These are phyloP conservation scores for Boletus rufocinnamomeus DNA, from an alignment of 768 basidiomycete species.

Conservation along the genomic window DNA sequence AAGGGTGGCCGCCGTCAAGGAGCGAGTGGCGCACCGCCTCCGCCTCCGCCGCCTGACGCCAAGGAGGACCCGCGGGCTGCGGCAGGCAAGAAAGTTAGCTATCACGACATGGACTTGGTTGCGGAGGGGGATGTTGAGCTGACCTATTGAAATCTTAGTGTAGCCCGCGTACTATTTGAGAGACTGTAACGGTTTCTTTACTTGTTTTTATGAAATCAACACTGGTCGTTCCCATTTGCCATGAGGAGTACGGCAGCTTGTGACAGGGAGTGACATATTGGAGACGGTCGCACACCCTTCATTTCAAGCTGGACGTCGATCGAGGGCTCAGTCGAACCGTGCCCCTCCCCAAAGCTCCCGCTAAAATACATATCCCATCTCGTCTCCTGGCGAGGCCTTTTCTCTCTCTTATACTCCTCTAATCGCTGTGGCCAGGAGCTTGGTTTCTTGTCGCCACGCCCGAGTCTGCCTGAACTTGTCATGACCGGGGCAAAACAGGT, in stretches of 20 bases:
- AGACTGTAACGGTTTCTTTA: constrained; percentile 21
- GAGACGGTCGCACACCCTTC: constrained; percentile 19
- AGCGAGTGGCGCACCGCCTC: constrained; percentile 53
- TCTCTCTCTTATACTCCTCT: constrained; percentile 11
- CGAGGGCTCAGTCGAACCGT: constrained; percentile 27
- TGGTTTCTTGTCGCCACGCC: constrained; percentile 14
- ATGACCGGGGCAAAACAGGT: constrained; percentile 36
- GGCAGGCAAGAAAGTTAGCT: constrained; percentile 86
- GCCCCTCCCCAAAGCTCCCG: constrained; percentile 15
- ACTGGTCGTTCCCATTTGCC: constrained; percentile 23
- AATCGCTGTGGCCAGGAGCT: constrained; percentile 19
- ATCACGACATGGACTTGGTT: constrained; percentile 94
- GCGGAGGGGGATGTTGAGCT: constrained; percentile 77
- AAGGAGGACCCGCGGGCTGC: constrained; percentile 93
- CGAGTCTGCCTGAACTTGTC: constrained; percentile 6
- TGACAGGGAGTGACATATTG: constrained; percentile 33
- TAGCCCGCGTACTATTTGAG: constrained; percentile 30
- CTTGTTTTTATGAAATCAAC: constrained; percentile 34
- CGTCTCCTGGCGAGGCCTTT: constrained; percentile 32
- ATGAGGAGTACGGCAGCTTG: constrained; percentile 30
- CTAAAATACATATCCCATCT: constrained; percentile 18
- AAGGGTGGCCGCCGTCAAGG: constrained; percentile 43
- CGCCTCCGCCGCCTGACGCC: constrained; percentile 83
- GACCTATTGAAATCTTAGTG: constrained; percentile 38
- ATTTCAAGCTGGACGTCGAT: constrained; percentile 30